A percentile compares a stretch with the other conserved stretches of the same genome.
Evolutionary conservation across 768 basidiomycete genomes (phyloP).

Genomic region (Pleurotus pulmonarius): DNA sequence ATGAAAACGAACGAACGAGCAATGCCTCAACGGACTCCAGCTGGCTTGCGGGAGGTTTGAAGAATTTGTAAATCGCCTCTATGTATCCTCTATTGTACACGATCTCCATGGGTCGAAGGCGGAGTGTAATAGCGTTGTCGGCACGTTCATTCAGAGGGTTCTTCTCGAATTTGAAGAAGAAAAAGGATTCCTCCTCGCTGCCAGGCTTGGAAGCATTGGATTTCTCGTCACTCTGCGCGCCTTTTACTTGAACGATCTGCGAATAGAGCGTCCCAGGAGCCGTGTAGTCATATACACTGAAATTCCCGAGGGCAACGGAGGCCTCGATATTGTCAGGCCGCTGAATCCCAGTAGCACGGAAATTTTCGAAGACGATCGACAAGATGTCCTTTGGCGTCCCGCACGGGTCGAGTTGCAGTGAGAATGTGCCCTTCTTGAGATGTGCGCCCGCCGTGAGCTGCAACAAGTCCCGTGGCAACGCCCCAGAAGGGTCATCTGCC

Average conservation of each 20-base stretch:
- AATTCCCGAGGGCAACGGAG: constrained; percentile 77
- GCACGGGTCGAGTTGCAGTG: constrained; percentile 74
- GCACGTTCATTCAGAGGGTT: constrained; percentile 90
- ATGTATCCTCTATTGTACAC: constrained; percentile 94
- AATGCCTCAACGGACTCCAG: constrained; percentile 94
- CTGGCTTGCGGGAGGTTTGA: constrained; percentile 92
- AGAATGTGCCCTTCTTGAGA: constrained; percentile 85
- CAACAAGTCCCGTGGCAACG: constrained; percentile 75
- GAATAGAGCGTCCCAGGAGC: constrained; percentile 74
- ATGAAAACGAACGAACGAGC: constrained; percentile 46
- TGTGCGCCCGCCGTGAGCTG: constrained; percentile 72
- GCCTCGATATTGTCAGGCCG: constrained; percentile 85
- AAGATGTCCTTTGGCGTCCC: constrained; percentile 65
- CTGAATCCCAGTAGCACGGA: constrained; percentile 81
- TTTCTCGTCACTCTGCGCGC: constrained; percentile 7
- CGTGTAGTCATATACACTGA: constrained; percentile 92
- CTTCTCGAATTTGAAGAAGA: constrained; percentile 87
- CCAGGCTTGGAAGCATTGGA: background rate
- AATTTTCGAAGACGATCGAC: constrained; percentile 82
- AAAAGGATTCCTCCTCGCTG: constrained; percentile 51
- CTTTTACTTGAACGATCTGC: constrained; percentile 80
- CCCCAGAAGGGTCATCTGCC: constrained; percentile 64
- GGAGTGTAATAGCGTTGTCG: constrained; percentile 84
- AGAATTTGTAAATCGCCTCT: constrained; percentile 87
- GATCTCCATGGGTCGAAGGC: constrained; percentile 94